Evolutionary conservation across 805 yeast genomes (phyloP).

Genomic region (Yarrowia sp.): DNA sequence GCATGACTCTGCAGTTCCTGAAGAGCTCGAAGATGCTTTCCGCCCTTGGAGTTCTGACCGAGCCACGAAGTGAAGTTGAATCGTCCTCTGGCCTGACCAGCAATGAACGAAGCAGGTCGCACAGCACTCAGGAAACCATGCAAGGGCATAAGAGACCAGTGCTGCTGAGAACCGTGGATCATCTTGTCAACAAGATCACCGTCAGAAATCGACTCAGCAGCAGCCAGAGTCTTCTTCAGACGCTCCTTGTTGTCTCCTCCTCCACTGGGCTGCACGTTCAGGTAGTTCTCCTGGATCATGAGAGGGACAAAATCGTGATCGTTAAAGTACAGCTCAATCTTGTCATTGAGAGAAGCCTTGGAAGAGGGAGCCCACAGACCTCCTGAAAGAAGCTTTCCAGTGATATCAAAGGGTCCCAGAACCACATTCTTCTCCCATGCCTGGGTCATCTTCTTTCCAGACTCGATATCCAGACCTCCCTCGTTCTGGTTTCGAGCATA

Average conservation of each 20-base stretch:
- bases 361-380: conserved; percentile 62
- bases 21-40: conserved; percentile 76
- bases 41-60: conserved; percentile 86
- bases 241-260: conserved; percentile 46
- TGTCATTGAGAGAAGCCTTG: conserved; percentile 71
- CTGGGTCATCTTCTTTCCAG: conserved; percentile 65
- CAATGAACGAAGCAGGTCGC: conserved; percentile 73
- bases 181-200: conserved; percentile 81
- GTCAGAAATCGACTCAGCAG: conserved; percentile 86
- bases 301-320: conserved; percentile 94
- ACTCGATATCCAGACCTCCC: conserved; percentile 60
- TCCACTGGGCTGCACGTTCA: conserved; percentile 61
- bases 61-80: conserved; percentile 84
- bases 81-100: conserved; percentile 64
- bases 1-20: conserved; percentile 91
- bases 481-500: conserved; percentile 74
- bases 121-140: conserved; percentile 89
- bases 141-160: conserved; percentile 91
- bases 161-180: conserved; percentile 90
- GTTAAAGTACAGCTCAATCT: conserved; percentile 87
- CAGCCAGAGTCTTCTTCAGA: conserved; percentile 51
- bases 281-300: conserved; percentile 95
- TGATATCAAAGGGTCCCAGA: conserved; percentile 90
- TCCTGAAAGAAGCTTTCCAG: conserved; percentile 68
- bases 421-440: conserved; percentile 91